phyloP scores from a whole-genome alignment of 176 grass and related monocot genomes.

The Zoysia japonica region DNA sequence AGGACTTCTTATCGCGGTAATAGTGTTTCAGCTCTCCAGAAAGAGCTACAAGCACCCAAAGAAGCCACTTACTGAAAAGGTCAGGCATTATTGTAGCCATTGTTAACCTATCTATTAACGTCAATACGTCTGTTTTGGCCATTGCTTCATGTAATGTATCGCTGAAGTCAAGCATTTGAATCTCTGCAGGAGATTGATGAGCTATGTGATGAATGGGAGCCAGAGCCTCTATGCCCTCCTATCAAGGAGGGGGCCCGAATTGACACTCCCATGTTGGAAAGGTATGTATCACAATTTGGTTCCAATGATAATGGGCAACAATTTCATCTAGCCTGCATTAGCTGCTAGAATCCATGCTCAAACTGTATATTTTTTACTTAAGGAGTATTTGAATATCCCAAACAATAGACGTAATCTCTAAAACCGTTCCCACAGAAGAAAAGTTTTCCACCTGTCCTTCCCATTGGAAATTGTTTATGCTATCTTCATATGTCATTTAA shows the following conservation, averaged over 20 bases:
- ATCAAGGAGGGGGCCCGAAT: slow-evolving; percentile 55
- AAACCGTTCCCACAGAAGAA: background rate
- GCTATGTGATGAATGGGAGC: slow-evolving; percentile 91
- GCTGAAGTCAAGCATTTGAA: slow-evolving; percentile 29
- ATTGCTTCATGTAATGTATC: slow-evolving; percentile 29
- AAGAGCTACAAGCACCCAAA: slow-evolving; percentile 97
- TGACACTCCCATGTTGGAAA: slow-evolving; percentile 68
- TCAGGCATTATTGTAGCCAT: slow-evolving; percentile 35
- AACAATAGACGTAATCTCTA: background rate
- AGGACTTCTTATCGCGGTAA: slow-evolving; percentile 81
- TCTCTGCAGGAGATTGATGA: slow-evolving; percentile 87
- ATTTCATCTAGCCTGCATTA: background rate
- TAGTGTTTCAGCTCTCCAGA: slow-evolving; percentile 88
- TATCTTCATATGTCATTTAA: slow-evolving; percentile 24
- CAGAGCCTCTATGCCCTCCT: slow-evolving; percentile 80
- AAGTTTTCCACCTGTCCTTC: slow-evolving; percentile 10
- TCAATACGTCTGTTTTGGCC: background rate
- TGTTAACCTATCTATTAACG: background rate
- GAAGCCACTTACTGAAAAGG: slow-evolving; percentile 89
- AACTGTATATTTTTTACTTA: background rate
- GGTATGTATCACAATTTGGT: slow-evolving; percentile 51
- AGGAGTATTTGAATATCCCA: background rate
- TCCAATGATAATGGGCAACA: background rate
- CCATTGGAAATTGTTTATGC: slow-evolving; percentile 3
- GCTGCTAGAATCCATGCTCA: background rate